Evolutionary conservation across 306 rosid genomes (phyloP), one percentile per base, ranked within the genome.

Genomic region (Prunus fruticosa): DNA sequence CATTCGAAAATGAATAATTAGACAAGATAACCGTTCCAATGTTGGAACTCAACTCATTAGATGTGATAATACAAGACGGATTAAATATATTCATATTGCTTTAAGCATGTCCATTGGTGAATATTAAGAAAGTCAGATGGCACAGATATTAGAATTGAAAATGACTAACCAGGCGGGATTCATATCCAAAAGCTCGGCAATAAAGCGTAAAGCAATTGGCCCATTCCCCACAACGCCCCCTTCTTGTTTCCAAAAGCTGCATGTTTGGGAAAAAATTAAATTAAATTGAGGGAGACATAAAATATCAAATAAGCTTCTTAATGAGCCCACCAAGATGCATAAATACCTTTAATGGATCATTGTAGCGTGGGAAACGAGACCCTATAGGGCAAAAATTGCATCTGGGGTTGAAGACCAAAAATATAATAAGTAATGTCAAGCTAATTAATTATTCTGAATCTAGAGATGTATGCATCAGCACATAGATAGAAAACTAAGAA

Each of bases 171-270:
- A 90, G 79, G 52, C 97, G 96, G 56, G 96, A 92, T 58, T 89
- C 96, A 82, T 84, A 94, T 83, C 98, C 98, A 78, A 91, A 94
- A 82, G 92, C 91, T 77, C 95, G 96, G 80, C 98, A 94, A 62
- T 92, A 94, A 71, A 89, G 89, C 0, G 95, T 94, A 83, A 94
- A 94, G 89, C 98, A 94, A 77, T 94, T 92, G 79, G 98, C 97
- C 98, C 98, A 92, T 84, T 94, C 98, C 72, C 97, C 97, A 68
- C 98, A 94, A 41, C 97, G 98, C 41, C 98, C 98, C 73, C 82
- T 86, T 85, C 95, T 90, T 72, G 98, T 94, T 87, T 92, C 97
- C 88, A 92, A 64, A 82, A 94, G 93, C 98, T 94, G 86, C 85
- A 89, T 56, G 69, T 62, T 64, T 65, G 30, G 34, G 77, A 72